A percentile compares a stretch with the other conserved stretches of the same genome.
Conservation (phyloP, 352 stramenopile genomes). For the Phytophthora capsici region DNA sequence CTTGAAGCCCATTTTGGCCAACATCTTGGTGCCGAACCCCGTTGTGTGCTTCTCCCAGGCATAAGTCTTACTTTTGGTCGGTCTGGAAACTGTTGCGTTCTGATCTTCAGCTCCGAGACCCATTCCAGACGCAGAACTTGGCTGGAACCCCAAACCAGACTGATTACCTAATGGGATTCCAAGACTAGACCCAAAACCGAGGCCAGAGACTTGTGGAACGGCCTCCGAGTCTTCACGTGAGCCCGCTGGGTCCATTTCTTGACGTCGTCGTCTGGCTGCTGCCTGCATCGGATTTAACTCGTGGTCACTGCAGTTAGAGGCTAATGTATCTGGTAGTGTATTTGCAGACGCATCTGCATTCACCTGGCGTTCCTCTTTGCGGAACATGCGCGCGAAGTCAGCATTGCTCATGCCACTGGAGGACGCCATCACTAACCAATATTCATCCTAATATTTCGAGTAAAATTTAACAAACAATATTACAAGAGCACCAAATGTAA, state of each 20-base stretch:
- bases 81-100: slow-evolving; percentile 10
- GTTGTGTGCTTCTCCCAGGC: slow-evolving; percentile 97
- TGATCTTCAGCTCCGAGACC: slow-evolving; percentile 10
- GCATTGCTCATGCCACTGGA: slow-evolving; percentile 62
- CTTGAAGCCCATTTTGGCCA: slow-evolving; percentile 96
- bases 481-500: too few species aligned
- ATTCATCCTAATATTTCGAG: too few species aligned
- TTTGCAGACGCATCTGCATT: background rate
- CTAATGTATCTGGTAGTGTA: background rate
- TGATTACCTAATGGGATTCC: background rate
- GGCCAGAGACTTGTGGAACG: slow-evolving; percentile 8
- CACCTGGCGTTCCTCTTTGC: slow-evolving; percentile 39
- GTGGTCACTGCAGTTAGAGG: background rate
- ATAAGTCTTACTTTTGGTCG: slow-evolving; percentile 44
- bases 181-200: slow-evolving; percentile 6
- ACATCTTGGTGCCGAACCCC: slow-evolving; percentile 95
- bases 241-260: slow-evolving; percentile 23
- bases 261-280: slow-evolving; percentile 23
- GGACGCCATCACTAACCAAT: slow-evolving; percentile 19
- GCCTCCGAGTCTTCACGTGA: slow-evolving; percentile 8
- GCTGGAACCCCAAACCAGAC: slow-evolving; percentile 23
- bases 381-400: slow-evolving; percentile 85
- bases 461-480: too few species aligned
- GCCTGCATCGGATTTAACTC: slow-evolving; percentile 27
- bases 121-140: slow-evolving; percentile 25